phyloP scores from a whole-genome alignment of 2,329 filamentous ascomycete genomes.

The Botrytis pseudocinerea region DNA sequence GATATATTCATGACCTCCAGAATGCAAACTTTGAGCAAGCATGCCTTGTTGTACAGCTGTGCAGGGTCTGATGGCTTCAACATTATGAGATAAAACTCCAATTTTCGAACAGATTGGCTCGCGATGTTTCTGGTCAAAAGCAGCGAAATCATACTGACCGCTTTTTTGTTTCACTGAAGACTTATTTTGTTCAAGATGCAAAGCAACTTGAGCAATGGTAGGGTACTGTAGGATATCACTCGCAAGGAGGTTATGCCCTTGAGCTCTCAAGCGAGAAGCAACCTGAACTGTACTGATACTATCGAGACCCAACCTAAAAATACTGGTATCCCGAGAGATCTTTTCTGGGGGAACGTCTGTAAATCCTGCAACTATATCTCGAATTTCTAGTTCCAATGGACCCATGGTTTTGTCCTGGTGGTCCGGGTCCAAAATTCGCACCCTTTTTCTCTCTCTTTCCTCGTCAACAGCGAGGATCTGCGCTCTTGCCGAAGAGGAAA shows the following conservation, averaged over 20 bases:
- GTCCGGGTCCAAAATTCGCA: background rate
- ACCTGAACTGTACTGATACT: constrained; percentile 86
- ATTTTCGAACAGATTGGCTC: constrained; percentile 34
- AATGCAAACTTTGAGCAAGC: constrained; percentile 70
- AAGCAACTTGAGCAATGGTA: constrained; percentile 44
- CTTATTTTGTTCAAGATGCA: constrained; percentile 27
- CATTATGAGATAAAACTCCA: constrained; percentile 29
- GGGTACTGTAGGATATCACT: constrained; percentile 72
- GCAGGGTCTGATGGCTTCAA: constrained; percentile 70
- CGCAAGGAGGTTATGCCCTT: constrained; percentile 60
- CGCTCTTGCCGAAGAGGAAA: constrained; percentile 31
- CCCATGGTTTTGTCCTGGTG: constrained; percentile 27
- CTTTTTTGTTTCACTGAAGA: constrained; percentile 14
- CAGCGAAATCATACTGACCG: constrained; percentile 48
- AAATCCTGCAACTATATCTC: constrained; percentile 51
- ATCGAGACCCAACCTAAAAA: constrained; percentile 87
- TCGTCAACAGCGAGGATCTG: constrained; percentile 29
- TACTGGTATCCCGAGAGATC: constrained; percentile 65
- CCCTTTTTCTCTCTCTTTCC: constrained; percentile 1
- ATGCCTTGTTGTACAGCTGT: constrained; percentile 80
- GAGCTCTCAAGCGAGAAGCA: constrained; percentile 63
- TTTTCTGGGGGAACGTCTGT: constrained; percentile 51
- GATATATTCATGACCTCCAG: constrained; percentile 68
- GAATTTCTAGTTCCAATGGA: constrained; percentile 44
- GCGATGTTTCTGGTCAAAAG: constrained; percentile 51